Percentiles rank a stretch among this genome's conserved stretches.
Evolutionary conservation across 129 eudicot species (phyloP).

Genomic region (Heracleum sosnowskyi): DNA sequence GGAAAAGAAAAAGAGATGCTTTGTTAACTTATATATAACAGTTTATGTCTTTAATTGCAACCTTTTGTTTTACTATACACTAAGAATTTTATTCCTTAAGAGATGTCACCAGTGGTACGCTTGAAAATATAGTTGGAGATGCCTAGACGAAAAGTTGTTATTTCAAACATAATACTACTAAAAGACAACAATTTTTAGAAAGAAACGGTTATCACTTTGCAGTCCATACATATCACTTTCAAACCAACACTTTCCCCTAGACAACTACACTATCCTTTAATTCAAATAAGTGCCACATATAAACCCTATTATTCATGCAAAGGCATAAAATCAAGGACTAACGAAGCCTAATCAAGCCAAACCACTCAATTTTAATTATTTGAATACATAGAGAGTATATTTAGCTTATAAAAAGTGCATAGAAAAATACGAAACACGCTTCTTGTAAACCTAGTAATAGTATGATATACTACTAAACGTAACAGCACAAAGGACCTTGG

Average conservation of each 20-base stretch:
- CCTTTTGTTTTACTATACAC: not conserved
- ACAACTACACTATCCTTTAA: not conserved
- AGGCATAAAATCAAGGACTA: not conserved
- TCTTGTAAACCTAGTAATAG: not conserved
- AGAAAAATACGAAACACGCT: not conserved
- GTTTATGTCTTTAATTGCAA: not conserved
- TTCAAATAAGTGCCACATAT: not conserved
- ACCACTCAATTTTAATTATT: not conserved
- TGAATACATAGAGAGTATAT: not conserved
- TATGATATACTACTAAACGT: no score
- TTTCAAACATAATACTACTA: not conserved
- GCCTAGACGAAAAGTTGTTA: not conserved
- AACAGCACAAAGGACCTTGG: constrained; percentile 1
- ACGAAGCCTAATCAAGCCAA: not conserved
- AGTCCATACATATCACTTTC: not conserved
- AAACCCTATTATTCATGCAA: not conserved
- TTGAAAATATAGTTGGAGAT: not conserved
- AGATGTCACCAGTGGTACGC: not conserved
- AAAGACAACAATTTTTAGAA: not conserved
- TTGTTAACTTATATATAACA: not conserved
- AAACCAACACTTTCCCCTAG: not conserved
- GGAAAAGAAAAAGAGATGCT: not conserved
- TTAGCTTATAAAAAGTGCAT: not conserved
- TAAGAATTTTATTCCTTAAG: not conserved
- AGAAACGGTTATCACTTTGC: not conserved